phyloP scores from a whole-genome alignment of 2,329 filamentous ascomycete species.

The Fusarium domesticum region DNA sequence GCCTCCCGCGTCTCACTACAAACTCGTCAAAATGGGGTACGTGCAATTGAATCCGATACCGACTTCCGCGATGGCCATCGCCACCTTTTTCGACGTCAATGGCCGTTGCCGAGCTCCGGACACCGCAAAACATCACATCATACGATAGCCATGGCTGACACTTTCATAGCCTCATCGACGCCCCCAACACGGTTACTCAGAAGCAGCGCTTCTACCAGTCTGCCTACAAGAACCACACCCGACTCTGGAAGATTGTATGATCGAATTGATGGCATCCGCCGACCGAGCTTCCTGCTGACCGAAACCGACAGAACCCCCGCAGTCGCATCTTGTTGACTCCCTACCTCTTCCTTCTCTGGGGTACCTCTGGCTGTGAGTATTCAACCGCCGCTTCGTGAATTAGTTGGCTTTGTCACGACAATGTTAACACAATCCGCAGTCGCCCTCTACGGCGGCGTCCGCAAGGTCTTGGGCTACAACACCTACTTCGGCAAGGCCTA shows the following conservation, averaged over 20 bases:
- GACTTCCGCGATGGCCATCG: slow-evolving; percentile 8
- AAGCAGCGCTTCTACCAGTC: slow-evolving; percentile 74
- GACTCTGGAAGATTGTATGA: slow-evolving; percentile 76
- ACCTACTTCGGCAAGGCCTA: slow-evolving; percentile 66
- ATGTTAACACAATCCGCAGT: slow-evolving; percentile 36
- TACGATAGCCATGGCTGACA: slow-evolving; percentile 31
- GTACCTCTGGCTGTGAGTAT: slow-evolving; percentile 58
- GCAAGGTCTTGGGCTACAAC: slow-evolving; percentile 75
- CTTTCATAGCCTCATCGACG: slow-evolving; percentile 57
- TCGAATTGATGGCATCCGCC: slow-evolving; percentile 12
- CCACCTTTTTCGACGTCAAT: slow-evolving; percentile 25
- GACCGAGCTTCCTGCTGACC: slow-evolving; percentile 20
- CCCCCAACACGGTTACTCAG: slow-evolving; percentile 72
- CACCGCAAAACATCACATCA: slow-evolving; percentile 21
- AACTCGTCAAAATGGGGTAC: slow-evolving; percentile 42
- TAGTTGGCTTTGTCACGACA: neutral
- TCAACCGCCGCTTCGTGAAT: neutral
- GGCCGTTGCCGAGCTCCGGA: slow-evolving; percentile 14
- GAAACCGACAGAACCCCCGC: slow-evolving; percentile 53
- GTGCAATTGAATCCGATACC: slow-evolving; percentile 26
- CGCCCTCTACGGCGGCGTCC: slow-evolving; percentile 68
- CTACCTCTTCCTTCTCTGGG: slow-evolving; percentile 65
- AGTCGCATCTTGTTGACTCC: slow-evolving; percentile 64
- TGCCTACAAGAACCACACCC: slow-evolving; percentile 65
- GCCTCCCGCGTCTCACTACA: slow-evolving; percentile 21